Evolutionary conservation across 2,329 filamentous ascomycete species (phyloP), one percentile per base, ranked within the genome.

Genomic region (Botrytis paeoniae): DNA sequence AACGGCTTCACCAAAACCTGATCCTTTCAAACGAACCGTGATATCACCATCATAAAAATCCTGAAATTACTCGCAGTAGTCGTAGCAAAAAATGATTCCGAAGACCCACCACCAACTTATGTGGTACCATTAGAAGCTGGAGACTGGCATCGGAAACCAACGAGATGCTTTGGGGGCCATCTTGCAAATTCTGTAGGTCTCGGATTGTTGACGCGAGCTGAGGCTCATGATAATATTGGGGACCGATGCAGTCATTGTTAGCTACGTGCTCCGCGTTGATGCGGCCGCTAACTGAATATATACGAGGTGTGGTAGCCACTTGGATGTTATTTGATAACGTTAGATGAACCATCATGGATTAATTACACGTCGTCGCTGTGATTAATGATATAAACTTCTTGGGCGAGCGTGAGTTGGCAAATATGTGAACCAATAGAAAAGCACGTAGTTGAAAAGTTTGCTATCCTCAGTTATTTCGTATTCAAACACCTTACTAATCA

Each of bases 241-340:
- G 41, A 48, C 51, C 37, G 54, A 70, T 60, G 57, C 41, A 70
- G 68, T 45, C 57, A 61, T 37, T 51, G 41, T 62, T 45, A 66
- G 48, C 70, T 59, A 71, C 70, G 70, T 71, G 70, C 70, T 43
- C 48, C 70, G 37, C 45, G 61, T 32, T 71, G 61, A 71, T 66
- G 70, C 48, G 70, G 22, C 57, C 14, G 61, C 45, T 48, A 66
- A 43, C 39, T 25, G 39, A 43, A 59, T 22, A 18, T 37, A 71
- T 35, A 66, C n/a, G 51, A 41, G n/a, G 61, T 66, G 45, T 59
- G 48, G 48, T 54, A 43, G 60, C 37, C 48, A 66, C 18, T 41
- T 35, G 12, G 43, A n/a, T 71, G 35, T 64, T 65, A 54, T 64
- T 54, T 57, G 48, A 66, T 60, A 41, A 59, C n/a, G 25, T 66